phyloP scores from a whole-genome alignment of 352 stramenopile species.

The Bremia lactucae region DNA sequence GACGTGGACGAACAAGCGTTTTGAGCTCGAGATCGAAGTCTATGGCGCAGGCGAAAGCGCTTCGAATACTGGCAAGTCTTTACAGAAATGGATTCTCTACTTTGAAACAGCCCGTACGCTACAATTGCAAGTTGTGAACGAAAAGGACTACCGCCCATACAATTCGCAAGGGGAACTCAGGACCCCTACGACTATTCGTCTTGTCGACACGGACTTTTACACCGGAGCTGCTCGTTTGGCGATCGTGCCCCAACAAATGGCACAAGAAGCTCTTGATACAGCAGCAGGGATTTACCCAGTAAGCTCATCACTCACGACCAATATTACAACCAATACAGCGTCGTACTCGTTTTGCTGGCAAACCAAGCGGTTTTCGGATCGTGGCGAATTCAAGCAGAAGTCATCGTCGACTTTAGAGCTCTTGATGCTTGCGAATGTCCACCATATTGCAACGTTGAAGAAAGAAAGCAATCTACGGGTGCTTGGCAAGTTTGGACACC shows the following conservation, averaged over 20 bases:
- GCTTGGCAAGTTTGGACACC: slow-evolving; percentile 40
- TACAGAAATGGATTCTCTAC: slow-evolving; percentile 67
- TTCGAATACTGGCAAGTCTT: slow-evolving; percentile 9
- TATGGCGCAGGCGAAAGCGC: slow-evolving; percentile 35
- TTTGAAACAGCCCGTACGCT: slow-evolving; percentile 56
- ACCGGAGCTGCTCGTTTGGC: slow-evolving; percentile 44
- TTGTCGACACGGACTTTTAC: slow-evolving; percentile 61
- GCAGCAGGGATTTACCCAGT: slow-evolving; percentile 45
- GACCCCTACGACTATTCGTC: slow-evolving; percentile 55
- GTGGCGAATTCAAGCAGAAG: slow-evolving; percentile 12
- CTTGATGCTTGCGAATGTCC: slow-evolving; percentile 65
- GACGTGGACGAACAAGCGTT: slow-evolving; percentile 45
- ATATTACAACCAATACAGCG: slow-evolving; percentile 12
- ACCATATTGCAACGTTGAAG: slow-evolving; percentile 50
- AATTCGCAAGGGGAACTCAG: slow-evolving; percentile 55
- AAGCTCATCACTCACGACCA: slow-evolving; percentile 27
- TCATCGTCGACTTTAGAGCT: slow-evolving; percentile 20
- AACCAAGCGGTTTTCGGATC: slow-evolving; percentile 30
- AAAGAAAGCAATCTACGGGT: slow-evolving; percentile 19
- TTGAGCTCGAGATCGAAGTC: slow-evolving; percentile 59
- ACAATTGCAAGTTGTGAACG: slow-evolving; percentile 48
- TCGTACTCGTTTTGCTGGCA: slow-evolving; percentile 54
- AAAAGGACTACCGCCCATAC: slow-evolving; percentile 58
- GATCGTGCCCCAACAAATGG: slow-evolving; percentile 33
- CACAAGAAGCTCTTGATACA: slow-evolving; percentile 33